Evolutionary conservation across 352 stramenopile species (phyloP), one percentile per base, ranked within the genome.

Genomic region (Phytophthora aleatoria): DNA sequence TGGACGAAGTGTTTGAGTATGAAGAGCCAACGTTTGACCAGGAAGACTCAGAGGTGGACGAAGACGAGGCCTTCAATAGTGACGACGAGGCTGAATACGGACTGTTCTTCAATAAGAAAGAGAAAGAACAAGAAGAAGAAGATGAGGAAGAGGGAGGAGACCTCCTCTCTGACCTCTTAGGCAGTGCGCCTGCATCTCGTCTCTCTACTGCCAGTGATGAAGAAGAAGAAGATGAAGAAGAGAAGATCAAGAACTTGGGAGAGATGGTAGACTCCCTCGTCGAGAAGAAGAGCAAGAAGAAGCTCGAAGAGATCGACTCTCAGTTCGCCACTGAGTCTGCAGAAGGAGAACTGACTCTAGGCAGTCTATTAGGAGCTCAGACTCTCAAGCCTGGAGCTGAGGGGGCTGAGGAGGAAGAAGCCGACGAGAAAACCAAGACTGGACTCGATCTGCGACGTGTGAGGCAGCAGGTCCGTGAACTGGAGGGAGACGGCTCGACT

Each of bases 61-160:
- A 98, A 67, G 92, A 98, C 60, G 89, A 94, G 57, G 93, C 95
- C 26, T 98, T 98, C 73, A 92, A 98, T 64, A 97, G 90, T 44
- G 92, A 98, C 5, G 92, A 98, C 71, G 95, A 98, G 64, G 65
- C 83, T 16, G 76, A 79, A 16, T 98, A 94, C 64, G 91, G 92
- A 35, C 73, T 74, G 36, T 97, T 97, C 69, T 97, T 97, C 61
- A 69, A 56, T 27, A 27, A 72, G n/a, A 24, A 51, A 72, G 36
- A 39, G 74, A 68, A 79, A 7, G 69, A 80, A 42, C 62, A 74
- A 3, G 70, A 84, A 0, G 77, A 85, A 0, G 75, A 83, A 0
- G 78, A 86, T 3, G 78, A 78, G 3, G 79, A 78, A 20, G 83
- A 77, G 6, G 83, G 67, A 28, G 90, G 82, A 39, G 82, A 95